Conservation (phyloP, 768 basidiomycete genomes). For the Gelatoporia subvermispora region DNA sequence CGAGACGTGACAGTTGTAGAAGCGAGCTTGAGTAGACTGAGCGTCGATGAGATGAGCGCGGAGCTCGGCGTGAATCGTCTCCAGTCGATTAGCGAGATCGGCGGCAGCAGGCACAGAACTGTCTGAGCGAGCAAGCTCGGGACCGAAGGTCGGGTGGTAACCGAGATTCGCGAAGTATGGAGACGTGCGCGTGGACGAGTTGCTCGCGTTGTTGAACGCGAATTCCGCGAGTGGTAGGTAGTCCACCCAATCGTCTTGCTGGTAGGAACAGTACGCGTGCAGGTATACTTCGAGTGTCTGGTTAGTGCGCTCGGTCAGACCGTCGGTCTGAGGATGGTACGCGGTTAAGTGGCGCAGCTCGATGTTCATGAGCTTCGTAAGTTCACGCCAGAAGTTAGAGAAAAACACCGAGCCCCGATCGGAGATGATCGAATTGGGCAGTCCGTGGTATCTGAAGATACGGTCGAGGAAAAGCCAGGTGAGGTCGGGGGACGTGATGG, state of each 20-base stretch:
- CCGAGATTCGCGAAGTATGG: slow-evolving; percentile 5
- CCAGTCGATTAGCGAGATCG: slow-evolving; percentile 25
- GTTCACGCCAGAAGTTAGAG: slow-evolving; percentile 4
- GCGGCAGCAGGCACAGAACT: slow-evolving; percentile 27
- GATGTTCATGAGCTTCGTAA: slow-evolving; percentile 1
- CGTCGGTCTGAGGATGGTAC: slow-evolving; percentile 40
- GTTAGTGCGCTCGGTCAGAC: slow-evolving; percentile 34
- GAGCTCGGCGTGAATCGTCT: slow-evolving; percentile 30
- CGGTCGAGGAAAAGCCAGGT: slow-evolving; percentile 11
- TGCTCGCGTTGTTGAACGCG: slow-evolving; percentile 31
- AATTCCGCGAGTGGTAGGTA: slow-evolving; percentile 36
- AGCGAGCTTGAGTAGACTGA: slow-evolving; percentile 24
- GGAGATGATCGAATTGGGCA: slow-evolving; percentile 13
- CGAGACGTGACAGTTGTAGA: slow-evolving; percentile 23
- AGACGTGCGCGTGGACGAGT: slow-evolving; percentile 22
- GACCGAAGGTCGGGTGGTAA: slow-evolving; percentile 21
- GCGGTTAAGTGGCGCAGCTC: slow-evolving; percentile 26
- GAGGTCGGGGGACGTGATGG: slow-evolving; percentile 15
- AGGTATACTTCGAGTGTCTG: slow-evolving; percentile 36
- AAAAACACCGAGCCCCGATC: slow-evolving; percentile 12
- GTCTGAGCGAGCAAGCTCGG: slow-evolving; percentile 23
- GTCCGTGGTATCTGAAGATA: slow-evolving; percentile 13
- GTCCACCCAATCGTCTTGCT: slow-evolving; percentile 39
- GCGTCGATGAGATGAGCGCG: slow-evolving; percentile 26
- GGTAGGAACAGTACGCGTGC: slow-evolving; percentile 28